phyloP scores from a whole-genome alignment of 1,139 yeast genomes.

The Lodderomyces beijingensis region DNA sequence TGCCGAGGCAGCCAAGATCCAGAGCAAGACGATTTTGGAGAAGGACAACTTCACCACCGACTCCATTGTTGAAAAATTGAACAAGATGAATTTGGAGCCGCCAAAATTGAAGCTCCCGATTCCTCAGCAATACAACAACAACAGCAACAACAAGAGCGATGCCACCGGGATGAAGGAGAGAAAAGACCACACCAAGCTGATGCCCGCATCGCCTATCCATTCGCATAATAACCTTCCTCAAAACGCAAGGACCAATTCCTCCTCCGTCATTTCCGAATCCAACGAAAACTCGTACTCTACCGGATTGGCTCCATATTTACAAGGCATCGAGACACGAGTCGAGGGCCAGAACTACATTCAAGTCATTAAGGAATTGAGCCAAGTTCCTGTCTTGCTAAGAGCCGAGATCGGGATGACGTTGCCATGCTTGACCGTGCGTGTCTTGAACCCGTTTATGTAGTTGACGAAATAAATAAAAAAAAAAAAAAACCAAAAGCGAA shows the following conservation, averaged over 20 bases:
- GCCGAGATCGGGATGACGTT: slow-evolving; percentile 94
- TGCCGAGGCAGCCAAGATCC: slow-evolving; percentile 60
- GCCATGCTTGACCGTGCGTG: slow-evolving; percentile 91
- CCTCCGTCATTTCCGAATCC: slow-evolving; percentile 17
- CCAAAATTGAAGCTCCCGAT: slow-evolving; percentile 49
- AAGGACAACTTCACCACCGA: slow-evolving; percentile 31
- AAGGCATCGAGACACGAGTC: slow-evolving; percentile 49
- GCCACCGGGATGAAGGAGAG: slow-evolving; percentile 19
- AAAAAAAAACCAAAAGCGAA: too few species aligned
- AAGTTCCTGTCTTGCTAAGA: slow-evolving; percentile 80
- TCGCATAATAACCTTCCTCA: slow-evolving; percentile 21
- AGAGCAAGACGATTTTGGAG: slow-evolving; percentile 33
- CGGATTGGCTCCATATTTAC: slow-evolving; percentile 54
- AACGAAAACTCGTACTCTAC: slow-evolving; percentile 16
- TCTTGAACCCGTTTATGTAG: slow-evolving; percentile 75
- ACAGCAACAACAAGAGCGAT: slow-evolving; percentile 23
- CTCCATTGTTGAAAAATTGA: slow-evolving; percentile 44
- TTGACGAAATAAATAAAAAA: slow-evolving; percentile 1
- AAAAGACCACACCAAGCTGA: slow-evolving; percentile 17
- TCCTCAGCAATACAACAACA: slow-evolving; percentile 6
- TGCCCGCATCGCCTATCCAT: slow-evolving; percentile 28
- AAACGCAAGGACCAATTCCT: slow-evolving; percentile 23
- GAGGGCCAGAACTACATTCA: slow-evolving; percentile 68
- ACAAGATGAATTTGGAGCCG: slow-evolving; percentile 45
- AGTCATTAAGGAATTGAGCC: slow-evolving; percentile 71